Evolutionary conservation across 139 green algal species (phyloP).

Genomic region (Zygnema cylindricum): DNA sequence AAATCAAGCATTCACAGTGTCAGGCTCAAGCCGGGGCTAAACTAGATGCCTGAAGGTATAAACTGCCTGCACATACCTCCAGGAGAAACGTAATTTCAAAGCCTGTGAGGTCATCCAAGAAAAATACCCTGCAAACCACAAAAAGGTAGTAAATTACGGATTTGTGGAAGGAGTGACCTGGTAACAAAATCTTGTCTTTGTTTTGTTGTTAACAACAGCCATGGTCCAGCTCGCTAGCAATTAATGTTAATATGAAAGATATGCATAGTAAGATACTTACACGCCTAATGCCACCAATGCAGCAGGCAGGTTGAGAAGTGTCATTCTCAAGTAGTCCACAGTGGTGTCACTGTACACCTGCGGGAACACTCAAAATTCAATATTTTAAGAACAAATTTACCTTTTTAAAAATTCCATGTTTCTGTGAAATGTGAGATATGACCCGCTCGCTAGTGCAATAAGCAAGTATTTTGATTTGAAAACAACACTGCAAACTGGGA

Average conservation of each 20-base stretch:
- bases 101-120: constrained; percentile 65
- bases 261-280: constrained; percentile 35
- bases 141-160: constrained; percentile 11
- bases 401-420: background rate
- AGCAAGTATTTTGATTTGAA: constrained; percentile 16
- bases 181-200: too few relatives aligned
- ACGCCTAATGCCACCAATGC: constrained; percentile 42
- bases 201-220: constrained; percentile 1
- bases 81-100: constrained; percentile 64
- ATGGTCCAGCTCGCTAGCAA: too few relatives aligned
- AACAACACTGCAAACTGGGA: too few relatives aligned
- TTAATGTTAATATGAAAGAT: too few relatives aligned
- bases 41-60: too few relatives aligned
- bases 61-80: constrained; percentile 57
- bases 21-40: too few relatives aligned
- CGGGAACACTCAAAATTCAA: background rate
- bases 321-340: constrained; percentile 67
- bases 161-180: background rate
- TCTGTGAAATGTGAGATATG: background rate
- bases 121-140: constrained; percentile 59
- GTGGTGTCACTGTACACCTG: constrained; percentile 61
- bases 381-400: too few relatives aligned
- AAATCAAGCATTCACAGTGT: too few relatives aligned
- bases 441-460: background rate
- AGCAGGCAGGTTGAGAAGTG: constrained; percentile 63